phyloP scores from a whole-genome alignment of 2,329 filamentous ascomycete genomes.

The Aspergillus jensenii region DNA sequence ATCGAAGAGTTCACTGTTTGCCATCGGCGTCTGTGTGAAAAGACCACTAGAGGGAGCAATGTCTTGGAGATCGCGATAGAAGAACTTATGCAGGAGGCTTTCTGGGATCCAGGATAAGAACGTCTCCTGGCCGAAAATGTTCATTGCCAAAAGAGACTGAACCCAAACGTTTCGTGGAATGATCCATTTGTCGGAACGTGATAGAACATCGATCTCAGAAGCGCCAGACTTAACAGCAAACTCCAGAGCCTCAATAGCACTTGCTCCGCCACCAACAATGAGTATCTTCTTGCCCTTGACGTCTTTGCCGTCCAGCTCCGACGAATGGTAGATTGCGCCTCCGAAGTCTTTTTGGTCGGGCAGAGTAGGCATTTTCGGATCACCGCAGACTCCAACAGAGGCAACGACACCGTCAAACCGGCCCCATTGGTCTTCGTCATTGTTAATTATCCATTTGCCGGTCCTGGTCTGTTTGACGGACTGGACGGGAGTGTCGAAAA shows the following conservation, averaged over 20 bases:
- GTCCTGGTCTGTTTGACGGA: conserved; percentile 67
- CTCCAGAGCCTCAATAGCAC: conserved; percentile 78
- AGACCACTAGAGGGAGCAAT: conserved; percentile 69
- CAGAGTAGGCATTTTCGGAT: conserved; percentile 70
- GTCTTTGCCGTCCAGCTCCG: conserved; percentile 68
- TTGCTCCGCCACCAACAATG: conserved; percentile 74
- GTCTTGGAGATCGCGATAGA: conserved; percentile 77
- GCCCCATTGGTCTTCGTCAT: conserved; percentile 67
- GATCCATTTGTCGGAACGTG: conserved; percentile 82
- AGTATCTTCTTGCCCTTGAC: conserved; percentile 73
- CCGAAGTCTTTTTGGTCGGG: conserved; percentile 70
- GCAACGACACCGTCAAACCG: conserved; percentile 77
- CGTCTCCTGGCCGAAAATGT: conserved; percentile 77
- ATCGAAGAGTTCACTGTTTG: conserved; percentile 77
- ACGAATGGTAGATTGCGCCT: conserved; percentile 73
- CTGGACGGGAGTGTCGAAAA: conserved; percentile 68
- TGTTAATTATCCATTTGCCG: conserved; percentile 76
- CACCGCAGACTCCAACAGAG: conserved; percentile 77
- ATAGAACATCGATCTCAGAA: conserved; percentile 68
- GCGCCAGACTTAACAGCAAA: conserved; percentile 70
- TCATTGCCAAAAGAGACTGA: conserved; percentile 71
- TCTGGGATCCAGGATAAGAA: conserved; percentile 76
- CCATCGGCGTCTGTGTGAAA: conserved; percentile 85
- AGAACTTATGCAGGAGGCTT: conserved; percentile 70
- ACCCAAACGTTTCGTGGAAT: conserved; percentile 77